phyloP scores from a whole-genome alignment of 768 basidiomycete genomes.

The Lentinula raphanica region DNA sequence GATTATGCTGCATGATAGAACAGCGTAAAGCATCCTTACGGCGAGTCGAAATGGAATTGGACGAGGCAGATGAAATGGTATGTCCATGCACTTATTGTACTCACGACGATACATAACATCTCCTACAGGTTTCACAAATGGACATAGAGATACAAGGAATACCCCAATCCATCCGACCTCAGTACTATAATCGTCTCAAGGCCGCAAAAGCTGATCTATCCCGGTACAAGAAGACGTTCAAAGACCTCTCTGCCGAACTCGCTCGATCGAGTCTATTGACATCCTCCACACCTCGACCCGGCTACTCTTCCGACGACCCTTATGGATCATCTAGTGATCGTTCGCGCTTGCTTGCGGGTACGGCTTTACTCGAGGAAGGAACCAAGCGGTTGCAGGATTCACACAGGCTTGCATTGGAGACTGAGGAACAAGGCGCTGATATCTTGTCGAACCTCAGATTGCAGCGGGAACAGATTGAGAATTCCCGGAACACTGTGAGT shows the following conservation, averaged over 20 bases:
- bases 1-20: constrained; percentile 39
- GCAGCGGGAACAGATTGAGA: constrained; percentile 93
- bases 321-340: constrained; percentile 69
- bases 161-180: constrained; percentile 74
- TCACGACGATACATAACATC: constrained; percentile 5
- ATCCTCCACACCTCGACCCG: constrained; percentile 31
- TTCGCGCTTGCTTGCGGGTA: constrained; percentile 74
- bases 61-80: constrained; percentile 98
- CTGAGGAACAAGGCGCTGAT: constrained; percentile 92
- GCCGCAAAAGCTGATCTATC: constrained; percentile 70
- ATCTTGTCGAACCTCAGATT: constrained; percentile 79
- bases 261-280: constrained; percentile 78
- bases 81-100: constrained; percentile 14
- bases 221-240: constrained; percentile 75
- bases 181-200: constrained; percentile 72
- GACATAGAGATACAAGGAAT: constrained; percentile 97
- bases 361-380: constrained; percentile 77
- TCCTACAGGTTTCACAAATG: constrained; percentile 91
- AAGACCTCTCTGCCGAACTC: constrained; percentile 64
- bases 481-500: constrained; percentile 82
- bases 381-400: constrained; percentile 81
- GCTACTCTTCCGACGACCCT: constrained; percentile 70
- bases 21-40: constrained; percentile 75
- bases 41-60: constrained; percentile 89
- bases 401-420: constrained; percentile 90